Conservation (phyloP, 164 flowering plant species). For the Tetrastigma voinierianum region DNA sequence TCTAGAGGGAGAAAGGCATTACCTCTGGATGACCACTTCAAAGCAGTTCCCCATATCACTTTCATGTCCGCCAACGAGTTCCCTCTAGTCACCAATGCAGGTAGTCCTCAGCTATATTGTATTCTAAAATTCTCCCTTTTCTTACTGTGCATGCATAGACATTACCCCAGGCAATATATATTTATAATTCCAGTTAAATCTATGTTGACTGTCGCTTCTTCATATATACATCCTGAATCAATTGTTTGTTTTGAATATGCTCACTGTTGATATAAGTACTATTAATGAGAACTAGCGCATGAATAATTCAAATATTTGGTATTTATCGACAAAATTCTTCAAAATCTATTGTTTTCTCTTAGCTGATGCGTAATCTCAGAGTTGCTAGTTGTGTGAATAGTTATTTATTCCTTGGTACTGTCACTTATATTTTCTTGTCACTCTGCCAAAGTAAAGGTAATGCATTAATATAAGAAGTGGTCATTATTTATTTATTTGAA, state of each 20-base stretch:
- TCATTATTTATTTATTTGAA: no score
- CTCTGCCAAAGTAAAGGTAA: no score
- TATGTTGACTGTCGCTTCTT: not conserved
- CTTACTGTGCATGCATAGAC: not conserved
- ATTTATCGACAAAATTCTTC: not conserved
- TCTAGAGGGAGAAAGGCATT: slow-evolving; percentile 15
- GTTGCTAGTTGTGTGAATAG: not conserved
- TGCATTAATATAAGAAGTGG: no score
- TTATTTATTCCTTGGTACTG: not conserved
- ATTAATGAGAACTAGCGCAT: not conserved
- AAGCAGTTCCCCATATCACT: slow-evolving; percentile 15
- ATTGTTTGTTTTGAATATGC: no score
- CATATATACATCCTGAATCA: not conserved
- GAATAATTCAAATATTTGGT: not conserved
- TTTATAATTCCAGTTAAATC: no score
- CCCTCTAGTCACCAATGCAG: slow-evolving; percentile 30
- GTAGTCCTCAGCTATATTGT: slow-evolving; percentile 17
- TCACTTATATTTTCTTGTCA: no score
- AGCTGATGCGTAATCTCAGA: not conserved
- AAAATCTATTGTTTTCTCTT: not conserved
- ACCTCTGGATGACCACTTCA: slow-evolving; percentile 15
- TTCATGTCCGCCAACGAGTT: slow-evolving; percentile 19
- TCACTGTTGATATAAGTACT: not conserved
- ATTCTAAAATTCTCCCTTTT: not conserved
- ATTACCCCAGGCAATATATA: no score